Evolutionary conservation across 2,329 filamentous ascomycete genomes (phyloP), one percentile per base, ranked within the genome.

Genomic region (Dactylellina leptospora): DNA sequence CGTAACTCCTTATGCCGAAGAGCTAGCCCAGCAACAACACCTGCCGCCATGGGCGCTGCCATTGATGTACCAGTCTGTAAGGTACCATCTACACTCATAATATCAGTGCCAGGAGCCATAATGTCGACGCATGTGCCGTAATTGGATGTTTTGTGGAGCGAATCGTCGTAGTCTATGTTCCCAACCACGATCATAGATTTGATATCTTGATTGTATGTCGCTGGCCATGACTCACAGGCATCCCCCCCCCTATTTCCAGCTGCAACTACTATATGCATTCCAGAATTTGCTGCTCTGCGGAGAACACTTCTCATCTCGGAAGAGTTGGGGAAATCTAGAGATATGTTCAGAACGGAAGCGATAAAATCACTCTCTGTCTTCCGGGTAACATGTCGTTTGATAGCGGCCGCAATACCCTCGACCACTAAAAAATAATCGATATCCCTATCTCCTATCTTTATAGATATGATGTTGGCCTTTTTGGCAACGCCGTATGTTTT

Each of bases 261-360:
- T 18, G 50, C 42, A 36, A 44, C 27, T n/a, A 63, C 59, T 11
- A 63, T 63, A 38, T 63, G 59, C 27, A 63, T 53, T 38, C 59
- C 59, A 4, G 40, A 36, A 4, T 63, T 22, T 11, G 47, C 50
- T 23, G 53, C 27, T 25, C 27, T 33, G 13, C 27, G 42, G 23
- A 63, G 48, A 47, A 84, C 83, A 27, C 76, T 77, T 80, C 86
- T 85, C 76, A 85, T 80, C 42, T 83, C 80, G 0, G 82, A 84
- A 58, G 74, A 76, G 23, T 63, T 63, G 13, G 42, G 38, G 11
- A 63, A 55, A 13, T 63, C 59, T 4, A 63, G 33, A n/a, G 59
- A 63, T 33, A 63, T 54, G 25, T 63, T 63, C 4, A 63, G 51
- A 36, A 55, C 40, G 4, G 59, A 63, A 10, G 38, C 59, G n/a